Evolutionary conservation across 176 grass and related monocot genomes (phyloP).

Genomic region (Eleusine coracana): DNA sequence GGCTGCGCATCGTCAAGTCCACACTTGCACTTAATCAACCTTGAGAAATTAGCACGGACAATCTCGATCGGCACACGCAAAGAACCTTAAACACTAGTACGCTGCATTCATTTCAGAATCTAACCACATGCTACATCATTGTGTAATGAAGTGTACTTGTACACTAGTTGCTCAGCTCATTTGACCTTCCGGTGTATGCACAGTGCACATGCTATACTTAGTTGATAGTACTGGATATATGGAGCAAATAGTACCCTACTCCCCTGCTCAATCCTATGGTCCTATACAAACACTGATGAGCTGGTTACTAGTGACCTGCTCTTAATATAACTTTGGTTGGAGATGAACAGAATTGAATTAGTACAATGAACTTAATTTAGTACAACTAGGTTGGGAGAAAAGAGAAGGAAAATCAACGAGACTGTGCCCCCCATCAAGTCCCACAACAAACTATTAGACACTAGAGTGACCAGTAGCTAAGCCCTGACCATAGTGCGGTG

Average conservation of each 20-base stretch:
- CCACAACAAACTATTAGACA: neutral
- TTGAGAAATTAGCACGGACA: neutral
- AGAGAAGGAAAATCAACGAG: neutral
- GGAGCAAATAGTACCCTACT: too few species aligned
- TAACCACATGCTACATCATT: neutral
- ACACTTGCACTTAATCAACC: neutral
- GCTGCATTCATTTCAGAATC: neutral
- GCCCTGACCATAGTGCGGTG: neutral
- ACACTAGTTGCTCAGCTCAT: neutral
- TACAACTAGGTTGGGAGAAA: too few species aligned
- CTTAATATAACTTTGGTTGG: too few species aligned
- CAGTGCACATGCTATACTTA: neutral
- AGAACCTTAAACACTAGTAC: too few species aligned
- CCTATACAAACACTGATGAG: too few species aligned
- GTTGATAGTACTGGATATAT: neutral
- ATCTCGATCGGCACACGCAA: neutral
- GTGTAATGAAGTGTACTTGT: too few species aligned
- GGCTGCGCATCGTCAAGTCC: neutral
- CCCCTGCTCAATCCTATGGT: neutral
- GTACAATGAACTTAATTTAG: too few species aligned
- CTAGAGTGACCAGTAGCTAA: neutral
- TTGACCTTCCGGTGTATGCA: neutral
- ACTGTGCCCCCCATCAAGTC: neutral
- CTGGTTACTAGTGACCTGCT: too few species aligned
- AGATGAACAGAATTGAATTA: too few species aligned